Evolutionary conservation across 1,284 basidiomycete genomes (phyloP).

Genomic region (Ustilago curta): DNA sequence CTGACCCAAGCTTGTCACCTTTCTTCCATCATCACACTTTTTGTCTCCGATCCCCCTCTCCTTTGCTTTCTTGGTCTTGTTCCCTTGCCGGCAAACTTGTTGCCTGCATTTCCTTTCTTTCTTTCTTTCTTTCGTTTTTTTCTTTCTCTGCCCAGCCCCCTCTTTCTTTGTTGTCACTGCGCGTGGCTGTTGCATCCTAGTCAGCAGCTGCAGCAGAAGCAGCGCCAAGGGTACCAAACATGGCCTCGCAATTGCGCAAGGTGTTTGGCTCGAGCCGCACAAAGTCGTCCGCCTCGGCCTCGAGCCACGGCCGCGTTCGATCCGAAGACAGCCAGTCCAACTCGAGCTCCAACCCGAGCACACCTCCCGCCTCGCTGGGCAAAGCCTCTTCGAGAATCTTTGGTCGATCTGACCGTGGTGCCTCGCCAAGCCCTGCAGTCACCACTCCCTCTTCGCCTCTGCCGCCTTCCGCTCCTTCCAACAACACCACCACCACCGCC

Average conservation of each 20-base stretch:
- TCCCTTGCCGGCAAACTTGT: too few relatives aligned
- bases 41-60: conserved; percentile 1
- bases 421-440: conserved; percentile 28
- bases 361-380: conserved; percentile 37
- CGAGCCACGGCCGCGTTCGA: conserved; percentile 28
- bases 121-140: background rate
- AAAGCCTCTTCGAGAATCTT: conserved; percentile 38
- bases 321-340: conserved; percentile 36
- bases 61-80: background rate
- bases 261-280: conserved; percentile 55
- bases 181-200: conserved; percentile 14
- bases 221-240: conserved; percentile 8
- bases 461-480: conserved; percentile 39
- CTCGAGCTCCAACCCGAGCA: conserved; percentile 28
- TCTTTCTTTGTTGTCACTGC: background rate
- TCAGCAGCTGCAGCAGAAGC: too few relatives aligned
- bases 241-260: conserved; percentile 52
- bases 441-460: conserved; percentile 25
- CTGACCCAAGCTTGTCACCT: conserved; percentile 20
- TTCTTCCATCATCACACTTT: conserved; percentile 29
- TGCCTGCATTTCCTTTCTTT: too few relatives aligned
- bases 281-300: conserved; percentile 40
- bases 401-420: conserved; percentile 36
- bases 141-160: background rate
- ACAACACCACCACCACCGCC: conserved; percentile 23